These are phyloP conservation scores for Xerocomellus chrysenteron DNA, from an alignment of 768 basidiomycete genomes.

Conservation along the genomic window DNA sequence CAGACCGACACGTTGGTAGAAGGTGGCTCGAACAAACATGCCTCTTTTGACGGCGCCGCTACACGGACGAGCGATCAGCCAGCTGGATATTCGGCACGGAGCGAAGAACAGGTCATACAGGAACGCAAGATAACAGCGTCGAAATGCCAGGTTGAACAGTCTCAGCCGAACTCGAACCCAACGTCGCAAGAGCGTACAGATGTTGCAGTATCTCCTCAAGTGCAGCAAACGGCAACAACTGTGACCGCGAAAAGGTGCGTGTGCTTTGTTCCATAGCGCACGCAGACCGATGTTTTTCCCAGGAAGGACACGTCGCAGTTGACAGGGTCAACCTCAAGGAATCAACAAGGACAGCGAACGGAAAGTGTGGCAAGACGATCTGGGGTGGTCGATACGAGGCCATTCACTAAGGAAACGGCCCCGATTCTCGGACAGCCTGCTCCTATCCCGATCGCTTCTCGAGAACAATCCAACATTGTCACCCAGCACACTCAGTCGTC, in stretches of 20 bases:
- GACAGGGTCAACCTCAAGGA: neutral
- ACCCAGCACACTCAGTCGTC: neutral
- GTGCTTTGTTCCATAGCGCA: neutral
- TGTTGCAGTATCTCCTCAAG: neutral
- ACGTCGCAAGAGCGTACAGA: neutral
- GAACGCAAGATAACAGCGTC: neutral
- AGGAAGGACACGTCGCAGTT: neutral
- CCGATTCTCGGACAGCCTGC: neutral
- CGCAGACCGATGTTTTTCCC: neutral
- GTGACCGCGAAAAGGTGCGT: neutral
- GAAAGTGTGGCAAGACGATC: neutral
- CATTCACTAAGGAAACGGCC: neutral
- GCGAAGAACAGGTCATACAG: neutral
- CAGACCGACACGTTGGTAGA: neutral
- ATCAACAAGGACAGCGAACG: neutral
- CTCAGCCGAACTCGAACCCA: neutral
- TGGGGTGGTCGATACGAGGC: neutral
- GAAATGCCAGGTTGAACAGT: neutral
- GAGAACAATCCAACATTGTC: neutral
- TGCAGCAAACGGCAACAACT: neutral
- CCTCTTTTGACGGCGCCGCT: neutral
- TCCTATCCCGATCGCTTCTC: neutral
- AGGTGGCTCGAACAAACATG: neutral
- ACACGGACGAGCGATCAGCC: neutral
- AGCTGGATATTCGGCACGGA: neutral